Evolutionary conservation across 1,284 basidiomycete species (phyloP).

Genomic region (Mycena citricolor): DNA sequence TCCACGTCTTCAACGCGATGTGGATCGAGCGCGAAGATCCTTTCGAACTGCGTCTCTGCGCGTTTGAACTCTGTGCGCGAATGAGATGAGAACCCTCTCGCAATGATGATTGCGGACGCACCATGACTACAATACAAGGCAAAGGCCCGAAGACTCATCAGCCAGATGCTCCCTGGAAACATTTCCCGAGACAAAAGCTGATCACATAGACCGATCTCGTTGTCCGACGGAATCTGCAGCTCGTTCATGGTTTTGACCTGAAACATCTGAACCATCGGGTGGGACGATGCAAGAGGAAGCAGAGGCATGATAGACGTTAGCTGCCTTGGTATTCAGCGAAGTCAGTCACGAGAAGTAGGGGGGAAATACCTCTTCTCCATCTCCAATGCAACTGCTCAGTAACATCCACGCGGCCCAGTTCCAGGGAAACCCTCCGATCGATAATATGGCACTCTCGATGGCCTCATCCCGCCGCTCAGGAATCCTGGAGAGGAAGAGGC

Average conservation of each 20-base stretch:
- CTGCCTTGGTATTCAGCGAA: conserved; percentile 33
- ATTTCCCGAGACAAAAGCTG: conserved; percentile 67
- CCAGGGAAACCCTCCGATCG: conserved; percentile 84
- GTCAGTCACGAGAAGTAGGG: background rate
- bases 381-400: conserved; percentile 78
- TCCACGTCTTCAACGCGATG: conserved; percentile 94
- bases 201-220: conserved; percentile 77
- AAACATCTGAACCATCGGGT: conserved; percentile 84
- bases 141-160: conserved; percentile 84
- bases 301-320: conserved; percentile 63
- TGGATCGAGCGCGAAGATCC: conserved; percentile 79
- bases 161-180: conserved; percentile 84
- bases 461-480: conserved; percentile 77
- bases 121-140: conserved; percentile 90
- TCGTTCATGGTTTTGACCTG: conserved; percentile 89
- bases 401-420: conserved; percentile 96
- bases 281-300: conserved; percentile 62
- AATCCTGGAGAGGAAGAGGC: conserved; percentile 77
- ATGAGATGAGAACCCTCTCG: conserved; percentile 49
- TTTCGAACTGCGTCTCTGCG: conserved; percentile 83
- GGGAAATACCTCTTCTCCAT: conserved; percentile 79
- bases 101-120: conserved; percentile 48
- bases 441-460: conserved; percentile 78
- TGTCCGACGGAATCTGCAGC: conserved; percentile 84
- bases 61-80: conserved; percentile 72